Evolutionary conservation across 805 yeast genomes (phyloP).

Genomic region (Teunomyces barrocoloradensis): DNA sequence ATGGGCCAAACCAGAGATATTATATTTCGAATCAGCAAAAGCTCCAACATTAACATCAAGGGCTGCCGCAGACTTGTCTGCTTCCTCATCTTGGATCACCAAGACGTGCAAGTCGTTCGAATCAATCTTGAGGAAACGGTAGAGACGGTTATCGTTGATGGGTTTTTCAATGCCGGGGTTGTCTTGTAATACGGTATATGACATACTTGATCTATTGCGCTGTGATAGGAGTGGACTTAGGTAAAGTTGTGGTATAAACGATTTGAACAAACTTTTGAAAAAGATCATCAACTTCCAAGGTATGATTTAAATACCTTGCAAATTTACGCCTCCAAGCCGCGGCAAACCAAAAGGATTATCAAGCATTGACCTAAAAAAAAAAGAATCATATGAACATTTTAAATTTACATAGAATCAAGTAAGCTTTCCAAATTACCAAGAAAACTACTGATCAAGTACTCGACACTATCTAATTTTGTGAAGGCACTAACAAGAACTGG

Average conservation of each 20-base stretch:
- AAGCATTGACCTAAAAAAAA: no score
- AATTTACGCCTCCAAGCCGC: background rate
- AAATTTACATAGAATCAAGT: conserved; percentile 3
- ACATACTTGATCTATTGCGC: conserved; percentile 1
- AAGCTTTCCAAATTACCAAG: conserved; percentile 15
- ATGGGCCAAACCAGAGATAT: conserved; percentile 74
- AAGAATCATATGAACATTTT: background rate
- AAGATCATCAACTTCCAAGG: conserved; percentile 1
- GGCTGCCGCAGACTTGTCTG: conserved; percentile 79
- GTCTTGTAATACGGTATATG: conserved; percentile 25
- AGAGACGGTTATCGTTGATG: conserved; percentile 68
- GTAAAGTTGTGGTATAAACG: background rate
- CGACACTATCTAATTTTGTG: conserved; percentile 62
- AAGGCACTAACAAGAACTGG: conserved; percentile 62
- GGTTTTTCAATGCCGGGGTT: conserved; percentile 41
- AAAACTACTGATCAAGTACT: conserved; percentile 43
- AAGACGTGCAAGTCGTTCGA: conserved; percentile 59
- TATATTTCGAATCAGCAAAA: conserved; percentile 59
- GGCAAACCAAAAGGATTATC: no score
- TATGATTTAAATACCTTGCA: background rate
- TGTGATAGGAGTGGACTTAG: background rate
- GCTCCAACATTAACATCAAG: conserved; percentile 78
- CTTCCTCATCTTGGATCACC: conserved; percentile 62
- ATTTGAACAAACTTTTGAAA: background rate
- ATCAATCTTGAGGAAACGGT: conserved; percentile 57